Percentiles rank a stretch among this genome's conserved stretches.
These are phyloP conservation scores for Hypomyces perniciosus DNA, from an alignment of 2,329 filamentous ascomycete species.

Conservation along the genomic window DNA sequence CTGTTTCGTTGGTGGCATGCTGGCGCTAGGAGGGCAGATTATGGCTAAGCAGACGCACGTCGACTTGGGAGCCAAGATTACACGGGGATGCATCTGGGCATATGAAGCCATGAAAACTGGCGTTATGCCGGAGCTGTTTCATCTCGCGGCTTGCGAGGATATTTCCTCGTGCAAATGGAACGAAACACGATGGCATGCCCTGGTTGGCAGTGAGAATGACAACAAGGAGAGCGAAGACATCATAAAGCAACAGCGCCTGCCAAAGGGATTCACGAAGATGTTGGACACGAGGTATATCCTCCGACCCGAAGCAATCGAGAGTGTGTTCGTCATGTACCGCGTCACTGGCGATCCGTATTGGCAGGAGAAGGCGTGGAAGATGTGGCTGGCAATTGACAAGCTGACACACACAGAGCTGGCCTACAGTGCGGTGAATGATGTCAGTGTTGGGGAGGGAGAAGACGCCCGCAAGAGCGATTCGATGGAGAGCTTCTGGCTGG, in stretches of 20 bases:
- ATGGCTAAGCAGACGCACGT: constrained; percentile 39
- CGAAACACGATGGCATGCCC: constrained; percentile 51
- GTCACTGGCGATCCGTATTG: constrained; percentile 60
- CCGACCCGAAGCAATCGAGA: constrained; percentile 71
- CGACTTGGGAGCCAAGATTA: constrained; percentile 37
- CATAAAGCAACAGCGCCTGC: constrained; percentile 28
- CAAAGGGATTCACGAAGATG: constrained; percentile 49
- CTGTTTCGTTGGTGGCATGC: constrained; percentile 46
- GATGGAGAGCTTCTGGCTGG: constrained; percentile 65
- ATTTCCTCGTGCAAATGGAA: constrained; percentile 29
- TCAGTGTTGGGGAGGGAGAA: constrained; percentile 20
- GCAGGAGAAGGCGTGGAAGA: constrained; percentile 63
- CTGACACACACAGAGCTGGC: constrained; percentile 50
- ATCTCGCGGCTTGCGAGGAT: constrained; percentile 34
- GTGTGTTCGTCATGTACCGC: constrained; percentile 68
- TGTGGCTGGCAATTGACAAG: constrained; percentile 58
- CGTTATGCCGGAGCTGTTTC: constrained; percentile 47
- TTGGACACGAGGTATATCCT: constrained; percentile 55
- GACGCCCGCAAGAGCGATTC: constrained; percentile 43
- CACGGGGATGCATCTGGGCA: constrained; percentile 45
- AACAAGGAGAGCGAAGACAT: constrained; percentile 40
- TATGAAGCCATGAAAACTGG: constrained; percentile 42
- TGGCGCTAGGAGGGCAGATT: constrained; percentile 42
- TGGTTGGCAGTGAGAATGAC: constrained; percentile 30
- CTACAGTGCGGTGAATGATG: constrained; percentile 43